phyloP scores from a whole-genome alignment of 768 basidiomycete species.

The Mycena indigotica region DNA sequence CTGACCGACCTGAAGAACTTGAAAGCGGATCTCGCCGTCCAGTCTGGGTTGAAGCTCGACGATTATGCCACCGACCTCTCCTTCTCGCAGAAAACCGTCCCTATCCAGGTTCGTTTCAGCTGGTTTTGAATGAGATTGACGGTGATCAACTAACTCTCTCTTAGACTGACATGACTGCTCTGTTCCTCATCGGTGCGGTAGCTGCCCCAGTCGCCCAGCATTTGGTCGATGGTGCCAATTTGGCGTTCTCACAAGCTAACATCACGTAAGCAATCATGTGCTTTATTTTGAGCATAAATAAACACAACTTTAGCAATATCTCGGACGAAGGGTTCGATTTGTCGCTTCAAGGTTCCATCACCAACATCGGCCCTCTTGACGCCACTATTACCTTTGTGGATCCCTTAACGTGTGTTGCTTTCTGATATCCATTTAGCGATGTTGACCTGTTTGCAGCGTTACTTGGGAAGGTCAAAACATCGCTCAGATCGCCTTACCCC shows the following conservation, averaged over 20 bases:
- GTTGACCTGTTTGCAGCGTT: slow-evolving; percentile 40
- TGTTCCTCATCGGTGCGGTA: slow-evolving; percentile 73
- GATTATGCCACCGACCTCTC: slow-evolving; percentile 41
- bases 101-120: slow-evolving; percentile 36
- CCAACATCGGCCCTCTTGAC: slow-evolving; percentile 68
- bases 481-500: slow-evolving; percentile 62
- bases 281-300: too few species aligned
- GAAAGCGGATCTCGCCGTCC: slow-evolving; percentile 57
- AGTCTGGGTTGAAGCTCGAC: slow-evolving; percentile 60
- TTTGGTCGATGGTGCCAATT: slow-evolving; percentile 57
- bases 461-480: slow-evolving; percentile 66
- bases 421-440: not conserved
- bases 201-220: slow-evolving; percentile 66
- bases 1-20: slow-evolving; percentile 62
- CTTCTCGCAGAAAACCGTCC: slow-evolving; percentile 15
- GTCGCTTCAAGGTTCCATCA: slow-evolving; percentile 58
- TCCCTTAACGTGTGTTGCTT: slow-evolving; percentile 53
- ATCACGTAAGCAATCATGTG: slow-evolving; percentile 51
- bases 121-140: not conserved
- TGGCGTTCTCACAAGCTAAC: slow-evolving; percentile 59
- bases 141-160: slow-evolving; percentile 1
- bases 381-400: slow-evolving; percentile 67
- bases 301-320: slow-evolving; percentile 42
- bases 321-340: slow-evolving; percentile 66
- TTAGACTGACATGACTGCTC: slow-evolving; percentile 61